Evolutionary conservation across 257 asterid genomes (phyloP), one percentile per base, ranked within the genome.

Genomic region (Solanum peruvianum): DNA sequence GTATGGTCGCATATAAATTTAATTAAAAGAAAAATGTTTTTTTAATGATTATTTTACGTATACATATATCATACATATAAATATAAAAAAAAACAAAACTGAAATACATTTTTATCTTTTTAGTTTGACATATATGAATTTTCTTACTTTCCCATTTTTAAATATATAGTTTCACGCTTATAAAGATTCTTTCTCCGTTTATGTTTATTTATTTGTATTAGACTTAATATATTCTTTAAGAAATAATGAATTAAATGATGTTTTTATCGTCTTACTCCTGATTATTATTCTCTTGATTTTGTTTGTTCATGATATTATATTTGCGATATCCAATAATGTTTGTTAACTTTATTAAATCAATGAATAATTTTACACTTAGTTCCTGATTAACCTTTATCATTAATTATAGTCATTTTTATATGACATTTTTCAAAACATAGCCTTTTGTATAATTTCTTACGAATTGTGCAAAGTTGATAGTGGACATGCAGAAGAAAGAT

Each of bases 401-500:
- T 52, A 52, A 16, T 52, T 6, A 52, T 52, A 52, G 62, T 52
- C n/a, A 52, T 52, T 52, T 52, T 2, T 52, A 23, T 52, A 16
- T 52, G 7, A 52, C 10, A 52, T 52, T 52, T 6, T 52, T 1
- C 10, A 52, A 52, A 23, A 16, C 4, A 52, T 56, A 56, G 4
- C 3, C 2, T 56, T 56, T 1, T 56, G 4, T 56, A 7, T 56
- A 56, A 1, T 0, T 56, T 56, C n/a, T 18, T 56, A 56, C 18
- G n/a, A 56, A 56, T 23, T 18, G 4, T 52, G 11, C n/a, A 52
- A 6, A 18, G 62, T 16, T 16, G 6, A 6, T 52, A 52, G 7
- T 52, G 4, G 0, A 0, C n/a, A 52, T 52, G 0, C 62, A 2
- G 0, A 18, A 1, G 10, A 56, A 56, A 10, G 20, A 62, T 11